These are phyloP conservation scores for Debaryomyces hansenii DNA, from an alignment of 805 yeast genomes.

Conservation along the genomic window DNA sequence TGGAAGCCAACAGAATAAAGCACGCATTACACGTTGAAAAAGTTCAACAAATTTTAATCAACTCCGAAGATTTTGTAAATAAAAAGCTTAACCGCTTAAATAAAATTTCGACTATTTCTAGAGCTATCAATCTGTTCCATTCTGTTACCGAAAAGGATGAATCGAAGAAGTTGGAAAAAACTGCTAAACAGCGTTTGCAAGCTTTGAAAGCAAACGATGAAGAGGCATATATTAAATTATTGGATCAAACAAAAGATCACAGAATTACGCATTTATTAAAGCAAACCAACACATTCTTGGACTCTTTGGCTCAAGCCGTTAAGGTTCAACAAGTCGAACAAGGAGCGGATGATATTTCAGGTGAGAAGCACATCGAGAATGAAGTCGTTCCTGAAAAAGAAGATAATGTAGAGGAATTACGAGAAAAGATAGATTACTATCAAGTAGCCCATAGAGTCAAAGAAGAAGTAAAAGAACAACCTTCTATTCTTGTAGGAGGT, in stretches of 20 bases:
- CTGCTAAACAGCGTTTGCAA: constrained; percentile 85
- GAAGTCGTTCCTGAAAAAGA: constrained; percentile 27
- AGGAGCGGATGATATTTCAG: constrained; percentile 20
- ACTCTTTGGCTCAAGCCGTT: constrained; percentile 76
- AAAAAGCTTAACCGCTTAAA: constrained; percentile 18
- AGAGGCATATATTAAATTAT: constrained; percentile 79
- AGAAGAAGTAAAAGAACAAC: constrained; percentile 67
- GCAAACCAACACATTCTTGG: constrained; percentile 78
- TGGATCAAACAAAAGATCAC: constrained; percentile 85
- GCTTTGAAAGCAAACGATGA: constrained; percentile 87
- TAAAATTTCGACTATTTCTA: constrained; percentile 24
- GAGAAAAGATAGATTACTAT: constrained; percentile 74
- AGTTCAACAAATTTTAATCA: constrained; percentile 34
- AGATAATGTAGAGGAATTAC: constrained; percentile 49
- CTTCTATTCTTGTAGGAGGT: constrained; percentile 73
- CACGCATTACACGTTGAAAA: constrained; percentile 51
- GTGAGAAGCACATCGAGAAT: constrained; percentile 21
- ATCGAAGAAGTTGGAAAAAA: constrained; percentile 69
- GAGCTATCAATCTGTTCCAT: constrained; percentile 49
- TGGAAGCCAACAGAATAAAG: constrained; percentile 52
- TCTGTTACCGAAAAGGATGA: constrained; percentile 69
- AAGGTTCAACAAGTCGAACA: constrained; percentile 67
- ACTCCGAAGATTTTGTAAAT: constrained; percentile 23
- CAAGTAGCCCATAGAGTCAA: constrained; percentile 77
- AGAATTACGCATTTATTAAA: constrained; percentile 80